Conservation (phyloP, 495 filamentous ascomycete genomes). For the Penicillium samsonianum region DNA sequence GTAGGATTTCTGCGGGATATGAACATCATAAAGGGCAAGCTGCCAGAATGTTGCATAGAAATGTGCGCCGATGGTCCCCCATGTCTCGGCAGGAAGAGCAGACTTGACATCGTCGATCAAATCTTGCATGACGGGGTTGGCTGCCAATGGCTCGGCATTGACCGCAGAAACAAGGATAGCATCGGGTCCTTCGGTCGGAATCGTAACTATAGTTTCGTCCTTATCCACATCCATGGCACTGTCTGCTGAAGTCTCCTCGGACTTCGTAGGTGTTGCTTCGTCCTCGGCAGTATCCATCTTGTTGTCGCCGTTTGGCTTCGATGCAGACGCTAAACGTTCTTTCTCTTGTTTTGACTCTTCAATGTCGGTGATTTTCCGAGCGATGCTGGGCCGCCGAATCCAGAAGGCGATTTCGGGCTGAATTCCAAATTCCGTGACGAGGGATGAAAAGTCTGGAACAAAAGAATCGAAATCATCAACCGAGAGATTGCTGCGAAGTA, state of each 20-base stretch:
- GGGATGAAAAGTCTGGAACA: slow-evolving; percentile 70
- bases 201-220: slow-evolving; percentile 20
- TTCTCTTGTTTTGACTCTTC: slow-evolving; percentile 36
- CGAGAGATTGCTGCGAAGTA: slow-evolving; percentile 76
- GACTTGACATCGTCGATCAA: slow-evolving; percentile 68
- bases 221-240: slow-evolving; percentile 44
- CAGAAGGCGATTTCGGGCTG: slow-evolving; percentile 84
- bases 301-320: slow-evolving; percentile 29
- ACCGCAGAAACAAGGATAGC: slow-evolving; percentile 9
- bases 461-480: slow-evolving; percentile 76
- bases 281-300: slow-evolving; percentile 40
- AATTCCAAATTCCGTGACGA: slow-evolving; percentile 79
- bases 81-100: slow-evolving; percentile 61
- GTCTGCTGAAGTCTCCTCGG: slow-evolving; percentile 20
- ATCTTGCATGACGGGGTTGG: slow-evolving; percentile 73
- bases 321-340: slow-evolving; percentile 20
- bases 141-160: slow-evolving; percentile 41
- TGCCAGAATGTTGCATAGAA: slow-evolving; percentile 97
- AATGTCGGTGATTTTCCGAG: slow-evolving; percentile 51
- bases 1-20: slow-evolving; percentile 72
- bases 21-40: slow-evolving; percentile 76
- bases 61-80: slow-evolving; percentile 65
- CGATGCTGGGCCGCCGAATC: slow-evolving; percentile 73
- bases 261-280: slow-evolving; percentile 20
- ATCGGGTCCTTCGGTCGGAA: slow-evolving; percentile 12